phyloP scores from a whole-genome alignment of 2,329 filamentous ascomycete species.

The Scopulariopsis brevicaulis region DNA sequence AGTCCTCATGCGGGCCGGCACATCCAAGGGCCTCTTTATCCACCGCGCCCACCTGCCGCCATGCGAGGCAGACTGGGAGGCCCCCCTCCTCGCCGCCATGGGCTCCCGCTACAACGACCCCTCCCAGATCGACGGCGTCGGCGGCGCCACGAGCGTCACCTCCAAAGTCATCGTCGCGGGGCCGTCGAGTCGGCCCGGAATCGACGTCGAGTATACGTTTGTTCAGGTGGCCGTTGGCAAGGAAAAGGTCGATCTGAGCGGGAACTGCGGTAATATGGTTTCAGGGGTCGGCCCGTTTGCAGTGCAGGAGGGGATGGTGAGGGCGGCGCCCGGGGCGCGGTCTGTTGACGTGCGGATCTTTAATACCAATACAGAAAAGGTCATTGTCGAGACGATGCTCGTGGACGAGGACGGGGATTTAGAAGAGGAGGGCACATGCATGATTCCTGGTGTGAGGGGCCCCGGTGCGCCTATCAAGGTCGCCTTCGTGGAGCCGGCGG shows the following conservation, averaged over 20 bases:
- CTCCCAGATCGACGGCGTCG: slow-evolving; percentile 51
- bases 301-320: slow-evolving; percentile 34
- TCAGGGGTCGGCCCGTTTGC: slow-evolving; percentile 49
- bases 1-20: slow-evolving; percentile 51
- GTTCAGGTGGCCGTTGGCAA: slow-evolving; percentile 47
- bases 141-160: slow-evolving; percentile 47
- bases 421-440: slow-evolving; percentile 34
- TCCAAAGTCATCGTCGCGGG: slow-evolving; percentile 51
- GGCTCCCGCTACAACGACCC: slow-evolving; percentile 42
- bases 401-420: slow-evolving; percentile 33
- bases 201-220: slow-evolving; percentile 52
- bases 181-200: slow-evolving; percentile 22
- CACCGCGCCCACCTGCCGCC: slow-evolving; percentile 38
- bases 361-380: slow-evolving; percentile 51
- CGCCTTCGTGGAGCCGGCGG: slow-evolving; percentile 46
- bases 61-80: slow-evolving; percentile 31
- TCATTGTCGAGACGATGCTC: slow-evolving; percentile 42
- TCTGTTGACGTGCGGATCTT: slow-evolving; percentile 30
- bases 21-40: slow-evolving; percentile 50
- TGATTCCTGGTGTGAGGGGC: slow-evolving; percentile 47
- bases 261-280: slow-evolving; percentile 55
- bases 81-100: slow-evolving; percentile 40
- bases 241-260: slow-evolving; percentile 41
- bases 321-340: slow-evolving; percentile 12
- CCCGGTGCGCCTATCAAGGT: slow-evolving; percentile 42